Evolutionary conservation across 176 grass and related monocot genomes (phyloP), one percentile per base, ranked within the genome.

Genomic region (Phoenix dactylifera): DNA sequence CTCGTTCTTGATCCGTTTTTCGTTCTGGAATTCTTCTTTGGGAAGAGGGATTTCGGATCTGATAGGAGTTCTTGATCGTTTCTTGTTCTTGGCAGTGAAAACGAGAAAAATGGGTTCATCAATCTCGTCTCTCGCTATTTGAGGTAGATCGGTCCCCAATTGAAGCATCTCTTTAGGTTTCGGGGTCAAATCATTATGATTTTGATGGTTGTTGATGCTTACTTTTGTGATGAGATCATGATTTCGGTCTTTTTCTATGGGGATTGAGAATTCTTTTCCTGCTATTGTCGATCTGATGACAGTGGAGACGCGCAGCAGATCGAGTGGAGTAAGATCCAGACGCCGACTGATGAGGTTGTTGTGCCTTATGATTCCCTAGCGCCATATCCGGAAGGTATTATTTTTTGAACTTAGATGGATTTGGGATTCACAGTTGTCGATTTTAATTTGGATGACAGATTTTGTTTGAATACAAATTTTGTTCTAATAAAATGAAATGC

Each of bases 291-390:
- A 44, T 52, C 2, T 52, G 1, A 48, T 52, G 66, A 24, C 59
- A 98, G 93, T 52, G 84, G 84, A 7, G 93, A 92, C 51, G 93
- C 76, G 39, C 84, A 92, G 70, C 84, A 92, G 79, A 92, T 98
- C 62, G 93, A 98, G 56, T 98, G 93, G 93, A 81, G 84, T 54
- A 98, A 89, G 87, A 98, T 98, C 82, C 84, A 92, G 73, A 98
- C 93, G 58, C 93, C 87, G 16, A 92, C 93, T 57, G 93, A 89
- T 39, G 82, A 98, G 67, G 93, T 92, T 18, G 84, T 98, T 60
- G 70, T 98, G 71, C 84, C 93, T 1, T 92, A 98, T 59, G 84
- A 91, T 54, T 83, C 63, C 68, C 59, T 92, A 48, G 52, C 79
- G 52, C 64, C 76, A 12, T 55, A 79, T 51, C 82, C 87, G 4